Percentiles rank a stretch among this genome's conserved stretches.
Evolutionary conservation across 805 yeast species (phyloP).

Genomic region (Candida montana): DNA sequence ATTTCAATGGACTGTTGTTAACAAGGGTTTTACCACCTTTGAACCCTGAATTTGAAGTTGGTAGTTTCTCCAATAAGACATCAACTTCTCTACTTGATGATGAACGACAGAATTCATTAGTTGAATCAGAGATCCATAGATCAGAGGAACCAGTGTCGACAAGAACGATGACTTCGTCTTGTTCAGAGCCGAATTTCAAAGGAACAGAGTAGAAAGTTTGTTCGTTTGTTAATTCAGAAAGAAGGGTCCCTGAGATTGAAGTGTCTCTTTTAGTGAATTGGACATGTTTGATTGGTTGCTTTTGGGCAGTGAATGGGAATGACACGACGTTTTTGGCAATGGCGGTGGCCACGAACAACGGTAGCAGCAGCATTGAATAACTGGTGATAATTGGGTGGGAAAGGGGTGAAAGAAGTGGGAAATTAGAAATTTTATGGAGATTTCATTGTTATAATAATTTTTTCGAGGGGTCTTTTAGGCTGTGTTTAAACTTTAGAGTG

Average conservation of each 20-base stretch:
- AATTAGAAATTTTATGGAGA: too few species aligned
- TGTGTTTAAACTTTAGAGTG: too few species aligned
- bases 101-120: slow-evolving; percentile 26
- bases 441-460: too few species aligned
- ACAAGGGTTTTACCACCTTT: slow-evolving; percentile 6
- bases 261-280: background rate
- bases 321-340: background rate
- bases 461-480: too few species aligned
- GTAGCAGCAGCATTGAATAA: background rate
- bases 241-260: slow-evolving; percentile 1
- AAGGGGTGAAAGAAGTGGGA: too few species aligned
- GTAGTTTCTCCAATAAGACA: background rate
- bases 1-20: background rate
- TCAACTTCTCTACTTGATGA: background rate
- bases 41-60: background rate
- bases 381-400: too few species aligned
- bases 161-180: slow-evolving; percentile 24
- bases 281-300: background rate
- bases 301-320: background rate
- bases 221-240: slow-evolving; percentile 4
- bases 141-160: slow-evolving; percentile 33
- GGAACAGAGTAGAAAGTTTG: slow-evolving; percentile 11
- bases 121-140: slow-evolving; percentile 27
- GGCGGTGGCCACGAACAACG: background rate
- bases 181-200: slow-evolving; percentile 11